phyloP scores from a whole-genome alignment of 345 rosid genomes.

The Acer yangbiense region DNA sequence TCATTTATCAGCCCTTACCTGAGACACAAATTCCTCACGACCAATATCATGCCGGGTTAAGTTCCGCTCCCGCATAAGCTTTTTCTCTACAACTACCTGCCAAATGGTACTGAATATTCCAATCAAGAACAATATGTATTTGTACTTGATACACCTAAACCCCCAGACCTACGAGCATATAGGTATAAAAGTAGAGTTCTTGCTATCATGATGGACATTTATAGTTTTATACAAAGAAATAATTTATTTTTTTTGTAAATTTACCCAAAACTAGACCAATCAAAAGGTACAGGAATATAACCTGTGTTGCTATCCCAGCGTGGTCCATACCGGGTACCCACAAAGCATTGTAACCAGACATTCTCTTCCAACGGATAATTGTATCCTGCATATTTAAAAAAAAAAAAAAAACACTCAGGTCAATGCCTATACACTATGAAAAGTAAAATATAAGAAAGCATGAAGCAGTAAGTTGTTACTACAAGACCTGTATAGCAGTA shows the following conservation, averaged over 20 bases:
- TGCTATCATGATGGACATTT: not conserved
- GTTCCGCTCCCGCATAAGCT: constrained; percentile 73
- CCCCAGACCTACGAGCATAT: not conserved
- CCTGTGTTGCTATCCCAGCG: constrained; percentile 99
- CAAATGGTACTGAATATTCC: constrained; percentile 16
- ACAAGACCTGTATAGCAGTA: constrained; percentile 70
- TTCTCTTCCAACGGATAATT: constrained; percentile 89
- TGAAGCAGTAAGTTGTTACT: constrained; percentile 13
- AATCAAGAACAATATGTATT: constrained; percentile 1
- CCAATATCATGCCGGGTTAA: constrained; percentile 92
- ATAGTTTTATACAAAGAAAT: not conserved
- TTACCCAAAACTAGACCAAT: not conserved
- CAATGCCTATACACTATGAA: constrained; percentile 3
- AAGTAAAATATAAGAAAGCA: constrained; percentile 12
- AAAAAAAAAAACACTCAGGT: not conserved
- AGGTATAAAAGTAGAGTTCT: not conserved
- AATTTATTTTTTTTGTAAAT: not conserved
- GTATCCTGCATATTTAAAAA: constrained; percentile 58
- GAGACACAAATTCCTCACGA: constrained; percentile 79
- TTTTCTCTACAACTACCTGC: constrained; percentile 96
- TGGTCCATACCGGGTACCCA: constrained; percentile 99
- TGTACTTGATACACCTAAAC: not conserved
- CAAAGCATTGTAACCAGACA: constrained; percentile 91
- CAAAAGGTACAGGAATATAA: constrained; percentile 18
- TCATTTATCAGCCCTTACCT: constrained; percentile 47